phyloP scores from a whole-genome alignment of 345 rosid species.

The Balakata baccata region DNA sequence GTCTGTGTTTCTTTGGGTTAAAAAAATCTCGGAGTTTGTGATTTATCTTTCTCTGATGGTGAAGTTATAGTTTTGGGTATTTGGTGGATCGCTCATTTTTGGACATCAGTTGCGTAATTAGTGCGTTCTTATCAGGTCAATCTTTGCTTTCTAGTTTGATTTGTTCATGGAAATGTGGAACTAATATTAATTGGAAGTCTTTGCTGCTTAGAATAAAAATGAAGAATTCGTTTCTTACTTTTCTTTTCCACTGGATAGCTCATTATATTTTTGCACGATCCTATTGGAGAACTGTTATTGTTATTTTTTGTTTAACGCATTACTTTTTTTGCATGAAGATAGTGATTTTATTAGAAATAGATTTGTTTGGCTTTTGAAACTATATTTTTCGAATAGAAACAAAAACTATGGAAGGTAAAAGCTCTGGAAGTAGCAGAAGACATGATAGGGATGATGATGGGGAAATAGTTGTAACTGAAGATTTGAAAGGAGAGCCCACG shows the following conservation, averaged over 20 bases:
- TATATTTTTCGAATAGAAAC: constrained; percentile 7
- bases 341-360: not conserved
- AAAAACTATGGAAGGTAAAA: not conserved
- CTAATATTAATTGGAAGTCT: not conserved
- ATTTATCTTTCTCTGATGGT: not conserved
- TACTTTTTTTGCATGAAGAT: not conserved
- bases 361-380: constrained; percentile 2
- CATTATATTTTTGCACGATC: not conserved
- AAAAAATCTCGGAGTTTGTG: not conserved
- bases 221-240: no score
- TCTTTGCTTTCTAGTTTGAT: not conserved
- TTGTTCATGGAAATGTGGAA: not conserved
- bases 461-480: constrained; percentile 22
- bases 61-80: not conserved
- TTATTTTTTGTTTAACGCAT: not conserved
- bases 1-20: not conserved
- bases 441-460: constrained; percentile 13
- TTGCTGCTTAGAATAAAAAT: not conserved
- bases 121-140: not conserved
- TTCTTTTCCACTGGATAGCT: not conserved
- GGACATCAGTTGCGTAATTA: not conserved
- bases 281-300: not conserved
- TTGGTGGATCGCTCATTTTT: not conserved
- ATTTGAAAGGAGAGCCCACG: constrained; percentile 20
- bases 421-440: constrained; percentile 25